A percentile compares a stretch with the other conserved stretches of the same genome.
Conservation (phyloP, 208 protist genomes). For the Crithidia fasciculata region DNA sequence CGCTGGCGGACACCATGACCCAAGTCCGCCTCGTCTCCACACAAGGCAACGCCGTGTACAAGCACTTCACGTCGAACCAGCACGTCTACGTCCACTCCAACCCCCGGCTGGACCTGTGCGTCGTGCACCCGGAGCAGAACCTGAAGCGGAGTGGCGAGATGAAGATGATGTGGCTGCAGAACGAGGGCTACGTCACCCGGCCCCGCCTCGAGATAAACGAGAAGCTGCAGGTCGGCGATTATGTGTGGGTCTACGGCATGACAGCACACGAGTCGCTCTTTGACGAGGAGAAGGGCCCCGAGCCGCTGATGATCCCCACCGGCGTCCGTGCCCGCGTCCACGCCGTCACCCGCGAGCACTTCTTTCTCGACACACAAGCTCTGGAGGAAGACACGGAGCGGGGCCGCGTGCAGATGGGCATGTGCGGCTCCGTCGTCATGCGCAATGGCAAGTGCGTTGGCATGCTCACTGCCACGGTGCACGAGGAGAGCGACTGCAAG, state of each 20-base stretch:
- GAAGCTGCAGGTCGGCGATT: constrained; percentile 71
- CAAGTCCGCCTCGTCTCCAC: constrained; percentile 82
- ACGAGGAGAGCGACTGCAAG: constrained; percentile 77
- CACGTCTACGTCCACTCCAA: constrained; percentile 90
- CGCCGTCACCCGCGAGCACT: constrained; percentile 84
- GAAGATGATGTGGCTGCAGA: constrained; percentile 94
- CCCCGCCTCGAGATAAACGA: constrained; percentile 84
- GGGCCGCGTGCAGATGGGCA: constrained; percentile 85
- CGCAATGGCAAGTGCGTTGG: constrained; percentile 90
- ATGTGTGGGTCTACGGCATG: constrained; percentile 93
- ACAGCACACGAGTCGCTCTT: constrained; percentile 88
- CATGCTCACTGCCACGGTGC: constrained; percentile 92
- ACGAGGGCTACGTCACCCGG: constrained; percentile 84
- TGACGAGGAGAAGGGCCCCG: constrained; percentile 85
- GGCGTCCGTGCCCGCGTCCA: constrained; percentile 81
- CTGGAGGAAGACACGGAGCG: constrained; percentile 71
- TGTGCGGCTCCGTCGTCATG: constrained; percentile 91
- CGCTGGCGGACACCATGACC: constrained; percentile 86
- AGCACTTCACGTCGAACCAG: constrained; percentile 91
- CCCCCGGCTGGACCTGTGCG: constrained; percentile 87
- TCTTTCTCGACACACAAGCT: constrained; percentile 85
- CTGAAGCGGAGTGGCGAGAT: constrained; percentile 89
- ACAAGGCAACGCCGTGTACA: constrained; percentile 85
- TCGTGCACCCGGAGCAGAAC: constrained; percentile 88
- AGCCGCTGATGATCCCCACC: constrained; percentile 92